Conservation (phyloP, 176 grass and related monocot genomes). For the Chrysopogon serrulatus region DNA sequence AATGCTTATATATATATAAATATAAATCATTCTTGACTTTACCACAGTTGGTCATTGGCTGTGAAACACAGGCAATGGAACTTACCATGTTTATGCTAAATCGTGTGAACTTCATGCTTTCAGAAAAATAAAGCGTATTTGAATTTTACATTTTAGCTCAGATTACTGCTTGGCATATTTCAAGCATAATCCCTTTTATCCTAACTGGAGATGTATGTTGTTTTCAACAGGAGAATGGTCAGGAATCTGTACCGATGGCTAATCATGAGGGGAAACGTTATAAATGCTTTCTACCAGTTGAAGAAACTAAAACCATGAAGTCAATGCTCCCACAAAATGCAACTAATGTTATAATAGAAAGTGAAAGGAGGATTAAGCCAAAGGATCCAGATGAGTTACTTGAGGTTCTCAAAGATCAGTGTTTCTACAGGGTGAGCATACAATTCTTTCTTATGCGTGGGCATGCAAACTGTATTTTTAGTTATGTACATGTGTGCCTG, state of each 20-base stretch:
- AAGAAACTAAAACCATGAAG: slow-evolving; percentile 77
- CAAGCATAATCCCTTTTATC: background rate
- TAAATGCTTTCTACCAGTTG: slow-evolving; percentile 75
- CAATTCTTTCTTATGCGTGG: background rate
- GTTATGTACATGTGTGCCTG: background rate
- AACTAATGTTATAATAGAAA: slow-evolving; percentile 80
- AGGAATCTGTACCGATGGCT: slow-evolving; percentile 67
- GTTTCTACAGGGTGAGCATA: slow-evolving; percentile 79
- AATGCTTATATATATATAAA: background rate
- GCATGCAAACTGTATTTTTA: background rate
- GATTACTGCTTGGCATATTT: background rate
- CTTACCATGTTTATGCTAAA: background rate
- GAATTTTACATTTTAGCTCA: background rate
- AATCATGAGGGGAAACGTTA: slow-evolving; percentile 71
- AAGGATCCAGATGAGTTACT: slow-evolving; percentile 95
- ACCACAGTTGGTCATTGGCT: background rate
- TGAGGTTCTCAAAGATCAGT: slow-evolving; percentile 76
- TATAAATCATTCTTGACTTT: background rate
- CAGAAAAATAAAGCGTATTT: background rate
- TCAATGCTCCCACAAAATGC: slow-evolving; percentile 69
- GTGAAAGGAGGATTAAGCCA: slow-evolving; percentile 59
- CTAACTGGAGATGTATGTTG: background rate
- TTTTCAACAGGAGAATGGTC: slow-evolving; percentile 69
- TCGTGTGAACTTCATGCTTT: background rate
- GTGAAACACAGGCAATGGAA: background rate